Evolutionary conservation across 306 rosid species (phyloP).

Genomic region (Lagenaria siceraria): DNA sequence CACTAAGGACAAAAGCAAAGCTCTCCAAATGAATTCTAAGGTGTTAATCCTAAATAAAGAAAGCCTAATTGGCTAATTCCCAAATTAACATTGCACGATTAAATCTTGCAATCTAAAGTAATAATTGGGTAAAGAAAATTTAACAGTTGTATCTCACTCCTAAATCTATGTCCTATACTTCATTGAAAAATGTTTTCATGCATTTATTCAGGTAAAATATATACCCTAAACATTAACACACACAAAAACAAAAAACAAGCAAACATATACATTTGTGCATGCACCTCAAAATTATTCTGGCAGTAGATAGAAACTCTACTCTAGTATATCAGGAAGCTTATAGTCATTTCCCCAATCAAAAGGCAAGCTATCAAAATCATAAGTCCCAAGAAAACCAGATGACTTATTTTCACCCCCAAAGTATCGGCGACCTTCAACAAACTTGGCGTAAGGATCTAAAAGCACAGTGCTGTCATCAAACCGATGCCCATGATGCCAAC

Average conservation of each 20-base stretch:
- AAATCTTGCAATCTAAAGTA: neutral
- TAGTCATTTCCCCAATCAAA: constrained; percentile 91
- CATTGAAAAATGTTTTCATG: neutral
- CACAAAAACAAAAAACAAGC: neutral
- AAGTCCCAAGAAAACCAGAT: constrained; percentile 69
- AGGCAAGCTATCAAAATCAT: constrained; percentile 65
- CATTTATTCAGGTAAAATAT: neutral
- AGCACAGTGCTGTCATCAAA: constrained; percentile 69
- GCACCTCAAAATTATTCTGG: neutral
- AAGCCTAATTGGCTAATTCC: too few species aligned
- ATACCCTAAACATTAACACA: neutral
- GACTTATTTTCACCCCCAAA: constrained; percentile 62
- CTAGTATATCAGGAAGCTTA: constrained; percentile 74
- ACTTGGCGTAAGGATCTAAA: constrained; percentile 88
- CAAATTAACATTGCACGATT: too few species aligned
- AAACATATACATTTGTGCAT: neutral
- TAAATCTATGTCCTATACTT: neutral
- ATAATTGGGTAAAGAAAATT: neutral
- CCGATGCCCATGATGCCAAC: constrained; percentile 78
- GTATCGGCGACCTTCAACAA: constrained; percentile 71
- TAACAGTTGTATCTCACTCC: neutral
- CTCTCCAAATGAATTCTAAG: neutral
- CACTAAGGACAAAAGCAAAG: neutral
- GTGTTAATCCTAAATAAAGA: neutral
- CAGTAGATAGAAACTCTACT: constrained; percentile 27